Percentiles rank a stretch among this genome's conserved stretches.
Conservation (phyloP, 768 basidiomycete genomes). For the Tylopilus subfusipes region DNA sequence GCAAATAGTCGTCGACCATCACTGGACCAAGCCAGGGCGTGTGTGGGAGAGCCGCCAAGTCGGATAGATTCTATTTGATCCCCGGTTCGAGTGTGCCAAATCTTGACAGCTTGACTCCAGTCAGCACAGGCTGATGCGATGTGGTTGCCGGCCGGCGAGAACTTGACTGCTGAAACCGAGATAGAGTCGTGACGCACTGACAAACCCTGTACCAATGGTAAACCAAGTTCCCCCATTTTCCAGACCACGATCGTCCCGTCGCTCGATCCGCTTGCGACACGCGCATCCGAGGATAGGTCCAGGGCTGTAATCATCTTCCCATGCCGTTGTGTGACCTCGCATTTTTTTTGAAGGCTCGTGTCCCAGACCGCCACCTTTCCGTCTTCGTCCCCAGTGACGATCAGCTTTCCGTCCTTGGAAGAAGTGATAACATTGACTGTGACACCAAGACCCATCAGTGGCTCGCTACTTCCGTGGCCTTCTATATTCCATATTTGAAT, state of each 20-base stretch:
- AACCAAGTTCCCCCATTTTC: background rate
- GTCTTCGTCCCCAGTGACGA: background rate
- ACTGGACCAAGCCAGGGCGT: constrained; percentile 16
- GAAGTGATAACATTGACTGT: background rate
- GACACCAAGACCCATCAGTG: background rate
- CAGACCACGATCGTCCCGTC: background rate
- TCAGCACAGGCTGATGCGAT: background rate
- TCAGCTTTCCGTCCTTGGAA: background rate
- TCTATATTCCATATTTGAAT: background rate
- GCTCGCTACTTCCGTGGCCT: background rate
- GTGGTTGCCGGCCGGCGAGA: constrained; percentile 12
- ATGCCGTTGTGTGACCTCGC: background rate
- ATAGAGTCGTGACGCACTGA: background rate
- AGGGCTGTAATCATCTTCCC: background rate
- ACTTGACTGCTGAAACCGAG: constrained; percentile 13
- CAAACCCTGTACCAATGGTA: background rate
- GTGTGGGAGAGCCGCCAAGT: background rate
- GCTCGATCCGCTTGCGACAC: background rate
- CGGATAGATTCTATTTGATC: background rate
- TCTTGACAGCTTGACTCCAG: background rate
- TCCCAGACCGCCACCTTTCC: background rate
- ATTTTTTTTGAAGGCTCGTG: background rate
- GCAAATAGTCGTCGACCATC: constrained; percentile 15
- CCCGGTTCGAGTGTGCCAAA: constrained; percentile 16
- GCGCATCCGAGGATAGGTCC: background rate